Evolutionary conservation across 306 rosid genomes (phyloP).

Genomic region (Fragaria nilgerrensis): DNA sequence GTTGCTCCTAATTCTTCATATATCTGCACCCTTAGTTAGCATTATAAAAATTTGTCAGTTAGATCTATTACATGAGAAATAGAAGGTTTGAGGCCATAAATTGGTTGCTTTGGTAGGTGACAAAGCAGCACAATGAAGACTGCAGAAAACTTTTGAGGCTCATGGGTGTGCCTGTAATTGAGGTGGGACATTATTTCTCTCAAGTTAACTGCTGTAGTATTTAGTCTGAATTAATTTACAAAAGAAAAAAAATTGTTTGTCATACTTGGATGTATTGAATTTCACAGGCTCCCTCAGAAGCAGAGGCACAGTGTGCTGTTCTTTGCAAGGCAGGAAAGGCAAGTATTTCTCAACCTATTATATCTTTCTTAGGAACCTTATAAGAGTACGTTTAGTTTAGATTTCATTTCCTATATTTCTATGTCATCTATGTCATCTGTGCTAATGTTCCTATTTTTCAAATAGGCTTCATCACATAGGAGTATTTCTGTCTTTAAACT

Average conservation of each 20-base stretch:
- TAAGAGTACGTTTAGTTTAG: neutral
- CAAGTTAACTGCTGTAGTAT: neutral
- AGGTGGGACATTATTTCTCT: slow-evolving; percentile 51
- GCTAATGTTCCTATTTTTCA: slow-evolving; percentile 2
- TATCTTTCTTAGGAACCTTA: slow-evolving; percentile 1
- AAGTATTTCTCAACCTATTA: slow-evolving; percentile 34
- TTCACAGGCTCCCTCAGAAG: slow-evolving; percentile 95
- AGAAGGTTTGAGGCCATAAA: slow-evolving; percentile 21
- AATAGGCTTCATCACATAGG: slow-evolving; percentile 20
- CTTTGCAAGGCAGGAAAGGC: slow-evolving; percentile 93
- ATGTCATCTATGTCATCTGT: neutral
- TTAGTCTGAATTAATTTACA: neutral
- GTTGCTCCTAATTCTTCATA: slow-evolving; percentile 10
- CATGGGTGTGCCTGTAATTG: slow-evolving; percentile 96
- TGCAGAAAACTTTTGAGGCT: slow-evolving; percentile 85
- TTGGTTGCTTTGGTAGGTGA: slow-evolving; percentile 57
- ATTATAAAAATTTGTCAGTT: neutral
- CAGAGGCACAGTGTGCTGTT: slow-evolving; percentile 96
- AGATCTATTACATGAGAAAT: neutral
- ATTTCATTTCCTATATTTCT: neutral
- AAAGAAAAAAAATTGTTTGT: neutral
- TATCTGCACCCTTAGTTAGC: neutral
- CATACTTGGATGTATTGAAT: slow-evolving; percentile 24
- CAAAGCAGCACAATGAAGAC: slow-evolving; percentile 93
- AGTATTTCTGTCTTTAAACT: neutral